Percentiles rank a stretch among this genome's conserved stretches.
phyloP scores from a whole-genome alignment of 768 basidiomycete species.

The Hebeloma cylindrosporum region DNA sequence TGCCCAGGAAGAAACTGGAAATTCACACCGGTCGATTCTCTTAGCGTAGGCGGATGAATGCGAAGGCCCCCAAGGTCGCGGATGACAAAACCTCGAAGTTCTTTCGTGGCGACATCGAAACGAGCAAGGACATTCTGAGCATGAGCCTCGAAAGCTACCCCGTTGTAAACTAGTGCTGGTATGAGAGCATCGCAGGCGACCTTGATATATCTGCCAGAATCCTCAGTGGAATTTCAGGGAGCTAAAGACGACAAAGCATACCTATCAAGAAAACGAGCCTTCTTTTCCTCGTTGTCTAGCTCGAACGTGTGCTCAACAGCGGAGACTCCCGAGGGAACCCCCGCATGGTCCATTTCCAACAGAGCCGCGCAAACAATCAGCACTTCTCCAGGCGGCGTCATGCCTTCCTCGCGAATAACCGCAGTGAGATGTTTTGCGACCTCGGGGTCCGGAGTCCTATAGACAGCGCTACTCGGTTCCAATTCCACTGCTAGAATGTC shows the following conservation, averaged over 20 bases:
- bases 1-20: slow-evolving; percentile 55
- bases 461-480: slow-evolving; percentile 53
- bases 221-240: not conserved
- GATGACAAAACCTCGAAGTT: slow-evolving; percentile 49
- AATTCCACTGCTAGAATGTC: slow-evolving; percentile 42
- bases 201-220: slow-evolving; percentile 43
- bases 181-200: slow-evolving; percentile 52
- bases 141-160: slow-evolving; percentile 63
- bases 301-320: slow-evolving; percentile 46
- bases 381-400: slow-evolving; percentile 39
- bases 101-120: slow-evolving; percentile 41
- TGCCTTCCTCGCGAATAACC: slow-evolving; percentile 45
- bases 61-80: slow-evolving; percentile 60
- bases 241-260: slow-evolving; percentile 21
- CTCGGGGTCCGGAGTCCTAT: slow-evolving; percentile 41
- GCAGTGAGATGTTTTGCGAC: slow-evolving; percentile 53
- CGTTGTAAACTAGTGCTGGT: slow-evolving; percentile 52
- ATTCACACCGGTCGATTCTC: slow-evolving; percentile 46
- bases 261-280: slow-evolving; percentile 47
- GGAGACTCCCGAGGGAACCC: slow-evolving; percentile 40
- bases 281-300: slow-evolving; percentile 48
- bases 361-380: slow-evolving; percentile 53
- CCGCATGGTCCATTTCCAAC: slow-evolving; percentile 50
- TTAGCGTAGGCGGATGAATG: slow-evolving; percentile 50
- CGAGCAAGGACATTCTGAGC: slow-evolving; percentile 57